These are phyloP conservation scores for Colletotrichum horii DNA, from an alignment of 2,329 filamentous ascomycete species.

Conservation along the genomic window DNA sequence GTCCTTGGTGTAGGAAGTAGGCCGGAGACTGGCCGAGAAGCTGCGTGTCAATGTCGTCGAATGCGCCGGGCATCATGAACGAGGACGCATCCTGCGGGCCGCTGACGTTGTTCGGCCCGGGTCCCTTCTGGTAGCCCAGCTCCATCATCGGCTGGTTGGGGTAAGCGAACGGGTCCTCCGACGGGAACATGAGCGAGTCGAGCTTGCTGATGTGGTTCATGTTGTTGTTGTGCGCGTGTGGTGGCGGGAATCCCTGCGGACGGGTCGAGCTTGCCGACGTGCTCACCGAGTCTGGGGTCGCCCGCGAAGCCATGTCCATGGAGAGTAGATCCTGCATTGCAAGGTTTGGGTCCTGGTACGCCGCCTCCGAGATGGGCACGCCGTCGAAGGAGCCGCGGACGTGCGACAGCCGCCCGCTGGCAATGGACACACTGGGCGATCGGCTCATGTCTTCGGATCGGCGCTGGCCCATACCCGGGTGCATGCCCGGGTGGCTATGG, in stretches of 20 bases:
- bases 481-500: constrained; percentile 32
- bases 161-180: constrained; percentile 79
- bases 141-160: constrained; percentile 77
- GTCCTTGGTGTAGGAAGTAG: constrained; percentile 69
- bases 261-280: constrained; percentile 43
- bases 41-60: constrained; percentile 75
- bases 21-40: constrained; percentile 73
- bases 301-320: constrained; percentile 48
- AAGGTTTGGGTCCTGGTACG: constrained; percentile 41
- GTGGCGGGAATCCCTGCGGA: constrained; percentile 27
- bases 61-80: constrained; percentile 57
- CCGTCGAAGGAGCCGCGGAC: constrained; percentile 39
- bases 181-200: constrained; percentile 81
- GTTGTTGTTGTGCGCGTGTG: constrained; percentile 29
- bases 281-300: constrained; percentile 49
- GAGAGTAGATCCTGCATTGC: constrained; percentile 48
- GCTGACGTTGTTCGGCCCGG: constrained; percentile 35
- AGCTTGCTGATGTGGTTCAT: constrained; percentile 68
- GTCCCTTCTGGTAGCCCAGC: constrained; percentile 47
- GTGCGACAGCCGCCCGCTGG: constrained; percentile 23
- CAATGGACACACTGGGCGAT: constrained; percentile 29
- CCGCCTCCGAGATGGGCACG: constrained; percentile 30
- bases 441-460: constrained; percentile 39
- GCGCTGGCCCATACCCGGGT: constrained; percentile 35
- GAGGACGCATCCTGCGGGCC: constrained; percentile 41